phyloP scores from a whole-genome alignment of 2,329 filamentous ascomycete genomes.

The Alternaria tenuissima region DNA sequence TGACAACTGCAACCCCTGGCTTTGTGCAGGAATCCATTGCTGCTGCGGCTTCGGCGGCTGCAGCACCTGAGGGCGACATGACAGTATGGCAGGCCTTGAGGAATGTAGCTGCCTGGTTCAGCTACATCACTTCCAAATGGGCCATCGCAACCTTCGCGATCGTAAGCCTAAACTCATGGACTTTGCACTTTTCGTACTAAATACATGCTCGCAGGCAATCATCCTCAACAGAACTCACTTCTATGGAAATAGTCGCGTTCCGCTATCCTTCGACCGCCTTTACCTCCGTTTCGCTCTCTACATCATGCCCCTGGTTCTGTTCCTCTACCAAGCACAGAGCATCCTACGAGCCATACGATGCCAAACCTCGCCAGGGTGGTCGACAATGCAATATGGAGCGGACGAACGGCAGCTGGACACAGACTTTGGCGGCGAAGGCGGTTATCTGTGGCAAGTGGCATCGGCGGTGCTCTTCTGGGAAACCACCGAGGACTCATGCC shows the following conservation, averaged over 20 bases:
- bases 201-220: slow-evolving; percentile 66
- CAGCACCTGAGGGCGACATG: slow-evolving; percentile 40
- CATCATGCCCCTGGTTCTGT: slow-evolving; percentile 42
- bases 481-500: slow-evolving; percentile 77
- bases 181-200: slow-evolving; percentile 5
- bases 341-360: slow-evolving; percentile 89
- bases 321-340: slow-evolving; percentile 67
- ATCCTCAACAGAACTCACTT: slow-evolving; percentile 91
- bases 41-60: slow-evolving; percentile 50
- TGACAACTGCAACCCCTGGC: slow-evolving; percentile 42
- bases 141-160: slow-evolving; percentile 86
- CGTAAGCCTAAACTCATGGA: slow-evolving; percentile 51
- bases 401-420: slow-evolving; percentile 53
- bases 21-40: slow-evolving; percentile 57
- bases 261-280: slow-evolving; percentile 78
- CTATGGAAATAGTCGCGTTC: slow-evolving; percentile 86
- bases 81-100: slow-evolving; percentile 63
- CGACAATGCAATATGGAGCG: slow-evolving; percentile 57
- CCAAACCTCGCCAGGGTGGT: slow-evolving; percentile 70
- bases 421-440: slow-evolving; percentile 66
- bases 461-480: slow-evolving; percentile 77
- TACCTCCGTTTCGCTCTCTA: slow-evolving; percentile 50
- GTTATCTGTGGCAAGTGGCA: slow-evolving; percentile 75
- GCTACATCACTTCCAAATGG: slow-evolving; percentile 75
- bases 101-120: slow-evolving; percentile 85